These are phyloP conservation scores for Jatropha multifida DNA, from an alignment of 441 rosid species.

Conservation along the genomic window DNA sequence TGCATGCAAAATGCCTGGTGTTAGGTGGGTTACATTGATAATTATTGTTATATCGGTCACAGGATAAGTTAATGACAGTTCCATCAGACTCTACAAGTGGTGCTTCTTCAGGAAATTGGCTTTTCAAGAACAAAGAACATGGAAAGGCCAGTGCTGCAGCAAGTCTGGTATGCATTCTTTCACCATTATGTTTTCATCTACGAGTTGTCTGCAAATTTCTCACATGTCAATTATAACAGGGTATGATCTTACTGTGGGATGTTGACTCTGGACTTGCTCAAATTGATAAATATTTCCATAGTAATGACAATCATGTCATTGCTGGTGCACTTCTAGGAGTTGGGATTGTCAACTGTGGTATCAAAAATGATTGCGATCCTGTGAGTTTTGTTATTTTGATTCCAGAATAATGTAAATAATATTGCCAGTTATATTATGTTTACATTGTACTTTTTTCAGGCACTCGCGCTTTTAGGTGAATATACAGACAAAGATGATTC, in stretches of 20 bases:
- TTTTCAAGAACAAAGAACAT: conserved; percentile 93
- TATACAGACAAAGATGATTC: conserved; percentile 73
- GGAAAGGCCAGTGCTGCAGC: conserved; percentile 98
- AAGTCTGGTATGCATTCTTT: conserved; percentile 64
- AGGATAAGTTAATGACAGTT: conserved; percentile 96
- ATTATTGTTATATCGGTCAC: conserved; percentile 25
- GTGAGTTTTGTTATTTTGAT: conserved; percentile 46
- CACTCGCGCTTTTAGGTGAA: conserved; percentile 80
- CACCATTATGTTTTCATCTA: neutral
- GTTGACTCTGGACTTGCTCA: conserved; percentile 91
- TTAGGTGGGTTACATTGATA: conserved; percentile 19
- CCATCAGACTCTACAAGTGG: conserved; percentile 67
- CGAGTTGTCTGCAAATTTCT: conserved; percentile 23
- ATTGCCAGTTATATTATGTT: neutral
- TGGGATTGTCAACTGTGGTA: conserved; percentile 85
- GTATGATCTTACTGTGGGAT: conserved; percentile 96
- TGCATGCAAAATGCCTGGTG: neutral
- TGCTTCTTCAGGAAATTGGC: conserved; percentile 82
- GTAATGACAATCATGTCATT: conserved; percentile 73
- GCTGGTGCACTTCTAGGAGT: conserved; percentile 96
- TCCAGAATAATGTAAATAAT: neutral
- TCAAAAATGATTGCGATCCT: conserved; percentile 90
- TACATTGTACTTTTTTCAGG: conserved; percentile 49
- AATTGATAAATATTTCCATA: conserved; percentile 88
- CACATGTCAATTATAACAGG: conserved; percentile 43